phyloP scores from a whole-genome alignment of 2,329 filamentous ascomycete species.

The Colletotrichum somersetense region DNA sequence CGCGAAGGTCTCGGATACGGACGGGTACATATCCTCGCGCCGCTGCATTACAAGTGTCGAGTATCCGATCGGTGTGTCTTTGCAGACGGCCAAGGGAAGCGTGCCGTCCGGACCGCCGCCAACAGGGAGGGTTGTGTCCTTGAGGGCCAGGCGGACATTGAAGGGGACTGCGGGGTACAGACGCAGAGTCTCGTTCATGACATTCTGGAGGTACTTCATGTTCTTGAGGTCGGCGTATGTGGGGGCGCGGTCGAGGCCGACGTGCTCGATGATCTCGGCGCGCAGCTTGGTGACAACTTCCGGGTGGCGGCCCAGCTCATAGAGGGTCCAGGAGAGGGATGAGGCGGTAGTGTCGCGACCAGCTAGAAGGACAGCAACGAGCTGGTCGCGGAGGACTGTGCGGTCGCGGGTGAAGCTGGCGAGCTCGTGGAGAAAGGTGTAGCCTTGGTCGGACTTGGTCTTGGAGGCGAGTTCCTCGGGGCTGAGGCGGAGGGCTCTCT shows the following conservation, averaged over 20 bases:
- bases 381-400: slow-evolving; percentile 83
- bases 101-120: slow-evolving; percentile 75
- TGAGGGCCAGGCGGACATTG: slow-evolving; percentile 79
- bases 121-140: slow-evolving; percentile 79
- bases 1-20: slow-evolving; percentile 58
- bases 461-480: slow-evolving; percentile 80
- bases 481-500: slow-evolving; percentile 76
- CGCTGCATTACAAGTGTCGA: slow-evolving; percentile 80
- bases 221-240: slow-evolving; percentile 86
- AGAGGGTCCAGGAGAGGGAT: slow-evolving; percentile 84
- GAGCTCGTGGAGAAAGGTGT: slow-evolving; percentile 90
- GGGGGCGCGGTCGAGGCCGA: slow-evolving; percentile 73
- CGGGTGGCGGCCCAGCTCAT: slow-evolving; percentile 82
- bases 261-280: slow-evolving; percentile 74
- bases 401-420: slow-evolving; percentile 82
- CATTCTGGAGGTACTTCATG: slow-evolving; percentile 84
- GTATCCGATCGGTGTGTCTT: slow-evolving; percentile 76
- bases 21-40: slow-evolving; percentile 71
- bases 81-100: slow-evolving; percentile 73
- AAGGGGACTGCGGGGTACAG: slow-evolving; percentile 84
- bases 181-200: slow-evolving; percentile 83
- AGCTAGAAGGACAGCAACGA: slow-evolving; percentile 85
- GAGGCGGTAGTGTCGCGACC: slow-evolving; percentile 89
- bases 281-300: slow-evolving; percentile 76
- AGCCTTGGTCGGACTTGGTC: slow-evolving; percentile 76